Evolutionary conservation across 805 yeast genomes (phyloP).

Genomic region (Lachancea fermentati): DNA sequence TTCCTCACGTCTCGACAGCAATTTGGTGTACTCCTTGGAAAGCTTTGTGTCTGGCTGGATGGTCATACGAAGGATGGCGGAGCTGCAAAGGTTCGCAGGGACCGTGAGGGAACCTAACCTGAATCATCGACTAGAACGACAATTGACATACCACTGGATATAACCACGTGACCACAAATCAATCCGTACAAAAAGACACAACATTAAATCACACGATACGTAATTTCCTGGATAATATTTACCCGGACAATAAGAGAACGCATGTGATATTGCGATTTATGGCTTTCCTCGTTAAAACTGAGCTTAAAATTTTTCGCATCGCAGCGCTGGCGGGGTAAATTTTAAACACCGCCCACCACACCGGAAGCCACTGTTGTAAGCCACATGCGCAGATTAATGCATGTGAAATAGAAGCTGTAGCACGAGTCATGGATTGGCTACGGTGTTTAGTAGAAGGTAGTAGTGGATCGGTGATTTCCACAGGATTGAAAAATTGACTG

Average conservation of each 20-base stretch:
- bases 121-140: too few relatives aligned
- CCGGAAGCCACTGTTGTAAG: neutral
- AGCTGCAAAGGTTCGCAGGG: too few relatives aligned
- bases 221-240: too few relatives aligned
- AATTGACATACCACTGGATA: too few relatives aligned
- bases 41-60: slow-evolving; percentile 3
- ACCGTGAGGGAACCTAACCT: too few relatives aligned
- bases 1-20: slow-evolving; percentile 28
- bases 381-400: neutral
- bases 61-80: slow-evolving; percentile 2
- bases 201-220: too few relatives aligned
- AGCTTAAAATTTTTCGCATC: too few relatives aligned
- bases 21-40: slow-evolving; percentile 9
- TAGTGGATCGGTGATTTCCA: neutral
- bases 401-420: neutral
- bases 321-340: neutral
- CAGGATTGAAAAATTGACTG: neutral
- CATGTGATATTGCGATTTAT: too few relatives aligned
- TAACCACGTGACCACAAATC: neutral
- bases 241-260: too few relatives aligned
- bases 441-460: neutral
- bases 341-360: neutral
- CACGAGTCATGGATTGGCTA: neutral
- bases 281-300: too few relatives aligned
- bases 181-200: too few relatives aligned